A percentile compares a stretch with the other conserved stretches of the same genome.
These are phyloP conservation scores for Warburgia ugandensis DNA, from an alignment of 164 flowering plant species.

Conservation along the genomic window DNA sequence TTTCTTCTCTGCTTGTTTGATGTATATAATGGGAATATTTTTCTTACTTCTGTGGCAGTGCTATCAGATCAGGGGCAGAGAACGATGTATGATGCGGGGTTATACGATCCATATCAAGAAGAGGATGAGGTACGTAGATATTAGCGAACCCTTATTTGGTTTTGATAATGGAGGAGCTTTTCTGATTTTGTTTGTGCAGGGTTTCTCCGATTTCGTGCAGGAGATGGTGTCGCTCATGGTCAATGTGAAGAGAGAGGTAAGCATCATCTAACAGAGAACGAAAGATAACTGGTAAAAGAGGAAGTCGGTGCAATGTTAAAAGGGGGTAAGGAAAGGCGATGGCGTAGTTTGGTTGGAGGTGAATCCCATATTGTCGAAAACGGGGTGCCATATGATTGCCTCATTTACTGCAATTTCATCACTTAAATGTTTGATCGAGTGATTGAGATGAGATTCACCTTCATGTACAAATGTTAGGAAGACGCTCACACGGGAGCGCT, in stretches of 20 bases:
- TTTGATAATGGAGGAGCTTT: not conserved
- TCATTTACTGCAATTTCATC: too few species aligned
- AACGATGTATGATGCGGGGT: slow-evolving; percentile 60
- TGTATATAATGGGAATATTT: not conserved
- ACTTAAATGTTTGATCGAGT: too few species aligned
- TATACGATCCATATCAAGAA: slow-evolving; percentile 51
- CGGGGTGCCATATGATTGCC: too few species aligned
- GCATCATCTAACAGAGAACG: too few species aligned
- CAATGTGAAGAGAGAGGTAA: slow-evolving; percentile 37
- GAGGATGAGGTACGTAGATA: slow-evolving; percentile 38
- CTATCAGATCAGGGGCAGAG: slow-evolving; percentile 65
- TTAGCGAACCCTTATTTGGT: not conserved
- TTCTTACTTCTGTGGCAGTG: slow-evolving; percentile 24
- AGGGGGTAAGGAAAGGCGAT: too few species aligned
- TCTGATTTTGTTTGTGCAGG: slow-evolving; percentile 19
- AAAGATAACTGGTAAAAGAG: too few species aligned
- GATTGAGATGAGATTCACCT: too few species aligned
- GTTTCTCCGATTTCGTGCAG: slow-evolving; percentile 44
- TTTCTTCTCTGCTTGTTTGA: not conserved
- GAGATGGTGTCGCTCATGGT: slow-evolving; percentile 52
- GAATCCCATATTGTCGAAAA: too few species aligned
- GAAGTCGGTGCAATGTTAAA: too few species aligned
- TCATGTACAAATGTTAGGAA: too few species aligned
- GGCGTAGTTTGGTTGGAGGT: too few species aligned
- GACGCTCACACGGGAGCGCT: too few species aligned